Evolutionary conservation across 208 protist genomes (phyloP), one percentile per base, ranked within the genome.

Genomic region (Trypanosoma melophagium): DNA sequence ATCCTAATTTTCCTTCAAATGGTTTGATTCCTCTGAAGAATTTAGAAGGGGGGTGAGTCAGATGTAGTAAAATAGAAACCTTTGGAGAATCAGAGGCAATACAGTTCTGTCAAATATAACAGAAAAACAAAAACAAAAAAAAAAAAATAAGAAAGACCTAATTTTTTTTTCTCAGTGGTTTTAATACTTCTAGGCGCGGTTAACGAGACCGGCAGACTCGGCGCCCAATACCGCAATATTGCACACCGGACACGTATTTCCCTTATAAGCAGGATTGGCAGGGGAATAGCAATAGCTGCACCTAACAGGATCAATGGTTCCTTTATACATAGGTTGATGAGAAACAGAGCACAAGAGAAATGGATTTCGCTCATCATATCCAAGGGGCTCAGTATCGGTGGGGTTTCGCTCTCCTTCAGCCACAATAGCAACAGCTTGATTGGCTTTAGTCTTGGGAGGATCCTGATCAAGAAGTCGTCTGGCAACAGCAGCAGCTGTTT

Each of bases 301-400:
- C 25, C 79, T 65, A 52, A 98, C 53, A 1, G 72, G 68, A 25
- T 80, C 79, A 51, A 78, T 69, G 17, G 77, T 83, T 24, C 80
- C 90, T 69, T 74, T 76, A 77, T 97, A 97, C 49, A 97, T 88
- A 25, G 93, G 91, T 54, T 73, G 84, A 65, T 83, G 76, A 3
- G 79, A 80, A 35, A 79, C 77, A 53, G 69, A 80, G 82, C 96
- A 99, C 47, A 99, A 61, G 9, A 86, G 80, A 74, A 99, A 99
- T 17, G 98, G 97, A 77, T 99, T 99, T 63, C 92, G 89, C 65
- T 97, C 93, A 71, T 99, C 95, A 70, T 99, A 99, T 45, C 98
- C 80, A 45, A 99, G 28, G 17, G 66, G 7, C 19, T 87, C 35
- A n/a, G 80, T 76, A 74, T 98, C 83, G 5, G 60, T 87, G 21